Percentiles rank a stretch among this genome's conserved stretches.
These are phyloP conservation scores for Mesotaenium endlicherianum DNA, from an alignment of 139 green algal genomes.

Conservation along the genomic window DNA sequence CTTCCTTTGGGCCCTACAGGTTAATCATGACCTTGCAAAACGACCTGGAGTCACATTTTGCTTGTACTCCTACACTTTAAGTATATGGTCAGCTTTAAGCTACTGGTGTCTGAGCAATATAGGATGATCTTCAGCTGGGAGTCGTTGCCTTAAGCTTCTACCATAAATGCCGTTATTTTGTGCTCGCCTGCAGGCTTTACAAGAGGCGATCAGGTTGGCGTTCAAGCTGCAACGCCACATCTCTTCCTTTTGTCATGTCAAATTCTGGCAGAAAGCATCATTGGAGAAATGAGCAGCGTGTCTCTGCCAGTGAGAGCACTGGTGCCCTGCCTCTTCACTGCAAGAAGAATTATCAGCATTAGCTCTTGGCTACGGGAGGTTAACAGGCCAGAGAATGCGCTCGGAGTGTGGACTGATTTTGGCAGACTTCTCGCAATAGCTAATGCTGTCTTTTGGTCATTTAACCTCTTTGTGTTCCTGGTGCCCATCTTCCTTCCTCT, in stretches of 20 bases:
- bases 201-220: slow-evolving; percentile 8
- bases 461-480: slow-evolving; percentile 40
- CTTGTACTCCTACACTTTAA: too few relatives aligned
- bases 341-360: neutral
- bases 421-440: slow-evolving; percentile 13
- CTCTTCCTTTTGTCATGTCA: slow-evolving; percentile 44
- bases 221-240: slow-evolving; percentile 17
- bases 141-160: neutral
- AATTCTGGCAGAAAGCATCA: slow-evolving; percentile 29
- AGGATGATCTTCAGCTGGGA: neutral
- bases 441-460: slow-evolving; percentile 30
- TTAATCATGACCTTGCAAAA: too few relatives aligned
- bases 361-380: neutral
- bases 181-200: slow-evolving; percentile 17
- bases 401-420: neutral
- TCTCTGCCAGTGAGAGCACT: slow-evolving; percentile 22
- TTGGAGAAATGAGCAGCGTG: neutral
- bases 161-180: neutral
- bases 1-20: too few relatives aligned
- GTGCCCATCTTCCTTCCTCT: slow-evolving; percentile 24
- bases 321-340: slow-evolving; percentile 21
- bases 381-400: too few relatives aligned
- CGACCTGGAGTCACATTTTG: too few relatives aligned
- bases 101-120: too few relatives aligned
- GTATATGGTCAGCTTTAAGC: too few relatives aligned